Conservation (phyloP, 345 rosid genomes). For the Murraya koenigii region DNA sequence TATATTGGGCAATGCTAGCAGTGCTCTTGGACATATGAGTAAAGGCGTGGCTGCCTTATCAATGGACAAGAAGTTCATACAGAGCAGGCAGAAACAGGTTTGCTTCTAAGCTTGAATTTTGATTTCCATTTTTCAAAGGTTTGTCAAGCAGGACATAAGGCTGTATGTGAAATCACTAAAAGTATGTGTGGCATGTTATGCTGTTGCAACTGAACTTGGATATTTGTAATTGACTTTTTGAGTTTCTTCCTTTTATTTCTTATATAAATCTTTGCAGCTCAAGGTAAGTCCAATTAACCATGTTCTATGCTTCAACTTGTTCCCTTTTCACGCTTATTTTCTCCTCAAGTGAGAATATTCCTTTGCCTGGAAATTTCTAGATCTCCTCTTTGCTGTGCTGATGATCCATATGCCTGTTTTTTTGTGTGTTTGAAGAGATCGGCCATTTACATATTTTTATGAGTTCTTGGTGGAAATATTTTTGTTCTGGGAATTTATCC, state of each 20-base stretch:
- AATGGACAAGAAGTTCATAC: constrained; percentile 97
- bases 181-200: neutral
- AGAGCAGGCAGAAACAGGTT: constrained; percentile 95
- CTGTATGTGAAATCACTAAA: neutral
- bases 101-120: constrained; percentile 7
- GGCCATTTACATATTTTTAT: neutral
- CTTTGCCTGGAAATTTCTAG: neutral
- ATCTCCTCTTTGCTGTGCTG: neutral
- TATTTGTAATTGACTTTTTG: neutral
- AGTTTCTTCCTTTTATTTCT: neutral
- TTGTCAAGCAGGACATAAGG: neutral
- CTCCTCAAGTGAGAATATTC: neutral
- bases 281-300: neutral
- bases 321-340: neutral
- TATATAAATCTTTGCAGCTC: neutral
- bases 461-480: neutral
- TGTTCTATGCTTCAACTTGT: neutral
- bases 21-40: constrained; percentile 99
- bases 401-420: neutral
- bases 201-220: neutral
- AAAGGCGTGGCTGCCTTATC: constrained; percentile 98
- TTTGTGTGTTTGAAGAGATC: neutral
- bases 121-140: neutral
- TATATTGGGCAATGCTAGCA: constrained; percentile 97
- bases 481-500: neutral